These are phyloP conservation scores for Rosa rugosa DNA, from an alignment of 306 rosid genomes.

Conservation along the genomic window DNA sequence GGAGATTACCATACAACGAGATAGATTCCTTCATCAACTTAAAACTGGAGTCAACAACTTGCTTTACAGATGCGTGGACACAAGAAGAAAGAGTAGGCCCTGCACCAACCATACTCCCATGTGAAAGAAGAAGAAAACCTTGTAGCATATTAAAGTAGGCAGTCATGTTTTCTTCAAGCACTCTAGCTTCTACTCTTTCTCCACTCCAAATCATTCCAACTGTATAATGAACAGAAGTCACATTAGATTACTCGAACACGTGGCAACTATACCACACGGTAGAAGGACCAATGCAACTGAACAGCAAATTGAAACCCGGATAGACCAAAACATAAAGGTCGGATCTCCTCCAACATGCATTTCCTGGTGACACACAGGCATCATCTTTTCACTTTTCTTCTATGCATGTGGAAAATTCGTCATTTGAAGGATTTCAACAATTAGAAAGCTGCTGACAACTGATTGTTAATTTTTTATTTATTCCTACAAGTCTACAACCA, in stretches of 20 bases:
- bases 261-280: not conserved
- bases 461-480: not conserved
- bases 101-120: constrained; percentile 67
- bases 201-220: constrained; percentile 97
- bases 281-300: not conserved
- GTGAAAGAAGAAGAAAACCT: constrained; percentile 83
- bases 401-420: no score
- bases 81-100: constrained; percentile 74
- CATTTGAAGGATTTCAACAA: not conserved
- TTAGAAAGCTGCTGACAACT: not conserved
- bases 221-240: constrained; percentile 32
- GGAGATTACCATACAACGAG: constrained; percentile 58
- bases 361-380: not conserved
- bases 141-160: constrained; percentile 71
- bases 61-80: constrained; percentile 61
- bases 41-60: constrained; percentile 76
- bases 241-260: constrained; percentile 10
- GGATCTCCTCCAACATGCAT: not conserved
- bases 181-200: constrained; percentile 47
- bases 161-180: constrained; percentile 72
- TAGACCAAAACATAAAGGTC: not conserved
- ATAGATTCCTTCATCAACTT: constrained; percentile 65
- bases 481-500: no score
- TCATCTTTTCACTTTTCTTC: not conserved
- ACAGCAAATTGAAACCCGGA: not conserved